A percentile compares a stretch with the other conserved stretches of the same genome.
Conservation (phyloP, 331 rosid genomes). For the Cucumis variabilis region DNA sequence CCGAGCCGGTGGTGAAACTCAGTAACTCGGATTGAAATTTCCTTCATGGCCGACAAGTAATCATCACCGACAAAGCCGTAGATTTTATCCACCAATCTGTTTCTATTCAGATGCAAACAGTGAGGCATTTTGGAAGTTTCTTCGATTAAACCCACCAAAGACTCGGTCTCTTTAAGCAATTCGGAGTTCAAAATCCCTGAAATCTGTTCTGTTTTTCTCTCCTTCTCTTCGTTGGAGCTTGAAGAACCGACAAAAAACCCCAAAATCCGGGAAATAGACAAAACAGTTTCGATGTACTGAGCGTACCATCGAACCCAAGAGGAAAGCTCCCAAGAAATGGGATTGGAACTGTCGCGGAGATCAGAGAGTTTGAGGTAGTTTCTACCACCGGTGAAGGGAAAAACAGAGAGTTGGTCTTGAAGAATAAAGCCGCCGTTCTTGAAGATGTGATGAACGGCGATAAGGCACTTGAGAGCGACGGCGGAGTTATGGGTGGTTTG, state of each 20-base stretch:
- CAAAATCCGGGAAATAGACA: conserved; percentile 50
- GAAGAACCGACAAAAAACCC: conserved; percentile 57
- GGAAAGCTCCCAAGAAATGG: conserved; percentile 69
- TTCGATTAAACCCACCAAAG: conserved; percentile 53
- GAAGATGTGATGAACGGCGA: conserved; percentile 68
- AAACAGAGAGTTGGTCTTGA: conserved; percentile 80
- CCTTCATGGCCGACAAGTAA: conserved; percentile 37
- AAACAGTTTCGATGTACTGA: conserved; percentile 57
- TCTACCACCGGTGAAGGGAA: conserved; percentile 72
- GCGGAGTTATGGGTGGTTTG: conserved; percentile 67
- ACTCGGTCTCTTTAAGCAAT: conserved; percentile 59
- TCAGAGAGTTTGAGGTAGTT: conserved; percentile 88
- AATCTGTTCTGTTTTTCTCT: conserved; percentile 45
- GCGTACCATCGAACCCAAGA: conserved; percentile 87
- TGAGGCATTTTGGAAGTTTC: conserved; percentile 56
- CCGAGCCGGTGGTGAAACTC: conserved; percentile 65
- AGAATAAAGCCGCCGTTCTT: conserved; percentile 72
- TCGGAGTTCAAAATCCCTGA: conserved; percentile 53
- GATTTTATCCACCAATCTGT: conserved; percentile 57
- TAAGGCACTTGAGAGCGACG: conserved; percentile 84
- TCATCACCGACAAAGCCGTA: conserved; percentile 54
- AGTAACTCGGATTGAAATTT: conserved; percentile 42
- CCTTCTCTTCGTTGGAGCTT: conserved; percentile 19
- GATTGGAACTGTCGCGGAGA: conserved; percentile 57
- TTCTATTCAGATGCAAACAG: conserved; percentile 10